These are phyloP conservation scores for Lichina pygmaea DNA, from an alignment of 495 filamentous ascomycete species.

Conservation along the genomic window DNA sequence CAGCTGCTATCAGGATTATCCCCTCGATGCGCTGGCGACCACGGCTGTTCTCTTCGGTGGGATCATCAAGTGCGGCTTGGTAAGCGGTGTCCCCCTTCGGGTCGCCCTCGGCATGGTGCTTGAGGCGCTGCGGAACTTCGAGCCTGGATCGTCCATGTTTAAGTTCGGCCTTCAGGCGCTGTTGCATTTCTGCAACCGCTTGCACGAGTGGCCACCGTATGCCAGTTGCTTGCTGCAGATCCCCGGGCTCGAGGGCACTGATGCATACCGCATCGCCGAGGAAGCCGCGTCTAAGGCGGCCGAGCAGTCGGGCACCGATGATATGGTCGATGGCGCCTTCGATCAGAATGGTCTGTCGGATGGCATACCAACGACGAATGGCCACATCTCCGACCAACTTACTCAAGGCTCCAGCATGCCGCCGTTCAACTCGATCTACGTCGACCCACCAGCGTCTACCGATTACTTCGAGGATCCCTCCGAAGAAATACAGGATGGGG, in stretches of 20 bases:
- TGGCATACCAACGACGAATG: slow-evolving; percentile 27
- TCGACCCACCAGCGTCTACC: slow-evolving; percentile 32
- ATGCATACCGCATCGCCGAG: slow-evolving; percentile 56
- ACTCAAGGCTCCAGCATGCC: slow-evolving; percentile 24
- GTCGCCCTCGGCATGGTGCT: slow-evolving; percentile 88
- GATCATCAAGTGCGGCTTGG: slow-evolving; percentile 77
- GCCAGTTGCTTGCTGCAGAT: slow-evolving; percentile 61
- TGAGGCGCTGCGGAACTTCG: slow-evolving; percentile 68
- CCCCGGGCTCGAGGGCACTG: slow-evolving; percentile 54
- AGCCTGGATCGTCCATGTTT: slow-evolving; percentile 69
- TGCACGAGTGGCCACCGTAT: slow-evolving; percentile 82
- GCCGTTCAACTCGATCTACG: slow-evolving; percentile 43
- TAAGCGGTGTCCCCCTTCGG: slow-evolving; percentile 69
- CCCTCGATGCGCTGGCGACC: slow-evolving; percentile 73
- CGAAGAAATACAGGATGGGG: slow-evolving; percentile 67
- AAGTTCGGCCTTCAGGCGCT: slow-evolving; percentile 96
- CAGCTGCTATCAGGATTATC: slow-evolving; percentile 79
- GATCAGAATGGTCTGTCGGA: slow-evolving; percentile 19
- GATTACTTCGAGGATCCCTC: slow-evolving; percentile 51
- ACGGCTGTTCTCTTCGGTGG: slow-evolving; percentile 92
- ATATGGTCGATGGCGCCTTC: slow-evolving; percentile 15
- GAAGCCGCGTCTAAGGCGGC: slow-evolving; percentile 35
- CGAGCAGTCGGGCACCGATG: not conserved
- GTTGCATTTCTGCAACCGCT: slow-evolving; percentile 51
- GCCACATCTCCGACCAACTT: slow-evolving; percentile 30